phyloP scores from a whole-genome alignment of 805 yeast species.

The Candida ulmi region DNA sequence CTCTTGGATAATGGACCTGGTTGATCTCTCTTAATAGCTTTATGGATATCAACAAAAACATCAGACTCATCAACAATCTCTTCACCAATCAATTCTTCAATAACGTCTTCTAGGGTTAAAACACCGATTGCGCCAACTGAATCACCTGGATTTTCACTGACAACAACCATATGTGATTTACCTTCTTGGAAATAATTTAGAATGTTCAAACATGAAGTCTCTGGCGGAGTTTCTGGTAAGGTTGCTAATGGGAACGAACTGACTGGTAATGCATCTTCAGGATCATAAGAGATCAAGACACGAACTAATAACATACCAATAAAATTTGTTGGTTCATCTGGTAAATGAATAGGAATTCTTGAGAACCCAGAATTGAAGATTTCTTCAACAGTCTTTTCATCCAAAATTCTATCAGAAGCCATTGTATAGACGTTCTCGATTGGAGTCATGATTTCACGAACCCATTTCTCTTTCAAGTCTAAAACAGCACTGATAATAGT shows the following conservation, averaged over 20 bases:
- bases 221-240: conserved; percentile 87
- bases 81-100: conserved; percentile 95
- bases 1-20: conserved; percentile 74
- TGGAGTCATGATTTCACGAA: conserved; percentile 88
- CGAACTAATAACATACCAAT: conserved; percentile 94
- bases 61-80: conserved; percentile 96
- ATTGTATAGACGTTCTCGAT: conserved; percentile 84
- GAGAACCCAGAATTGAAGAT: conserved; percentile 93
- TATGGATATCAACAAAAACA: conserved; percentile 86
- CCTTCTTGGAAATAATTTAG: conserved; percentile 97
- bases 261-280: conserved; percentile 91
- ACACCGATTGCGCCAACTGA: conserved; percentile 86
- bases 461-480: conserved; percentile 89
- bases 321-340: conserved; percentile 83
- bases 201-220: conserved; percentile 89
- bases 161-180: conserved; percentile 94
- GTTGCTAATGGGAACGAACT: conserved; percentile 94
- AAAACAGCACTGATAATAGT: conserved; percentile 91
- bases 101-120: conserved; percentile 92
- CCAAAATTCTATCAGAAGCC: conserved; percentile 75
- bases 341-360: conserved; percentile 88
- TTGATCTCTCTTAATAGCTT: conserved; percentile 69
- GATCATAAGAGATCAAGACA: conserved; percentile 90
- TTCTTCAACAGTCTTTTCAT: conserved; percentile 80
- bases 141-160: conserved; percentile 79